Percentiles rank a stretch among this genome's conserved stretches.
These are phyloP conservation scores for Bruguiera hainesii DNA, from an alignment of 441 rosid species.

Conservation along the genomic window DNA sequence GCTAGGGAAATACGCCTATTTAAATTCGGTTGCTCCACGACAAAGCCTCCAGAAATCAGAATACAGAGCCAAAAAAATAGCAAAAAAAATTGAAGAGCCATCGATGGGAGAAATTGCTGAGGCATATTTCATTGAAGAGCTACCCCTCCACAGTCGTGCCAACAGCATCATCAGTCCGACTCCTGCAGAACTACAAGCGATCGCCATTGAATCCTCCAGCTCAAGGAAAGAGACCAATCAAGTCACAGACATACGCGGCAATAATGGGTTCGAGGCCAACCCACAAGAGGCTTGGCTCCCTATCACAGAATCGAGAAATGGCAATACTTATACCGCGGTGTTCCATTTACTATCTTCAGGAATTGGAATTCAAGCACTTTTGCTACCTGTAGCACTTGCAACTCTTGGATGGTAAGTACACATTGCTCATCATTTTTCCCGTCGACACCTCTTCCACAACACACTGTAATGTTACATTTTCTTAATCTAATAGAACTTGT, in stretches of 20 bases:
- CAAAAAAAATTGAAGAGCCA: too few species aligned
- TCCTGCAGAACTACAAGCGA: not conserved
- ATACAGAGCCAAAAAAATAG: too few species aligned
- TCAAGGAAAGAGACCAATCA: not conserved
- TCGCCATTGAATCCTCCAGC: conserved; percentile 5
- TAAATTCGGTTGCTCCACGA: too few species aligned
- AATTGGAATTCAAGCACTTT: conserved; percentile 58
- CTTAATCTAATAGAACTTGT: too few species aligned
- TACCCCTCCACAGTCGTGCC: conserved; percentile 2
- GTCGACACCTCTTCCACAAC: too few species aligned
- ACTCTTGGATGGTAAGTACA: conserved; percentile 57
- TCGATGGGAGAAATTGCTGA: conserved; percentile 15
- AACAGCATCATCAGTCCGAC: not conserved
- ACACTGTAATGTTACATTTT: too few species aligned
- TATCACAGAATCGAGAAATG: conserved; percentile 77
- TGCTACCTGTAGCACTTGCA: conserved; percentile 67
- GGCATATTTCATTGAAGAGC: not conserved
- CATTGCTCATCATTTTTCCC: not conserved
- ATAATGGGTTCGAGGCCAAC: not conserved
- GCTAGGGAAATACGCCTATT: too few species aligned
- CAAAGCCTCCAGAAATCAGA: too few species aligned
- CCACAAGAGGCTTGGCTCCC: conserved; percentile 62
- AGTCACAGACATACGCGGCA: not conserved
- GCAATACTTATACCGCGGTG: conserved; percentile 37
- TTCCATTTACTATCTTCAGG: conserved; percentile 68